Base-by-base conservation (phyloP, 768 basidiomycete species). In the Russula compacta region DNA sequence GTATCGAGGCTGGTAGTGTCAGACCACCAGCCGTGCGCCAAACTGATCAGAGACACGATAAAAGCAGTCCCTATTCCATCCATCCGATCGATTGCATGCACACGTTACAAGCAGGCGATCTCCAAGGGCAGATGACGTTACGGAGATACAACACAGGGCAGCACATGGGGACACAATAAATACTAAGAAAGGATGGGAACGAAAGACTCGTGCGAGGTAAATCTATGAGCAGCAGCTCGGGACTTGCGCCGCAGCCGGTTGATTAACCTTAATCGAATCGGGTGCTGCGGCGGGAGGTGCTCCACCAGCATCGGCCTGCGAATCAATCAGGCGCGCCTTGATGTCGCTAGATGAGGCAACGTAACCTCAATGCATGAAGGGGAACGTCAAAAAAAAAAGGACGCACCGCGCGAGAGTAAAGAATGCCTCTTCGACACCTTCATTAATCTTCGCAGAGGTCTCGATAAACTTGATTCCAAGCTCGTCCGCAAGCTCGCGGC, bases 381-480 rank as follows among this genome's bases (percentile, higher is more conserved):
- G 32, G 21, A 24, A 19, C 32, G 36, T n/a, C 17, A 21, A 48
- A 14, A 38, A 24, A 48, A 54, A 24, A 24, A 9, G 17, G 44
- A 77, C 85, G 65, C 64, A 95, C 95, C 94, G 85, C 35, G 97
- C 94, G 59, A 98, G 82, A 4, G 89, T 90, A 75, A 98, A 97
- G 82, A 99, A 99, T 12, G 95, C 95, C 68, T 98, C 93, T 76
- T 99, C 97, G 39, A 99, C 97, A 61, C 93, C 93, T 54, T 95
- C 93, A 73, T 98, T 98, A 49, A 89, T 82, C 78, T 98, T 98
- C 42, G 97, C 97, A 17, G 89, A 92, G 15, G 97, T 99, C 77
- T 98, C 97, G 82, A 98, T 88, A 74, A 98, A 99, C 72, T 82
- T 86, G 73, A 99, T 82, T n/a, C 92, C 94, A 35, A 98, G 83